Base-by-base conservation (phyloP, 495 filamentous ascomycete species). In the Terfezia boudieri region DNA sequence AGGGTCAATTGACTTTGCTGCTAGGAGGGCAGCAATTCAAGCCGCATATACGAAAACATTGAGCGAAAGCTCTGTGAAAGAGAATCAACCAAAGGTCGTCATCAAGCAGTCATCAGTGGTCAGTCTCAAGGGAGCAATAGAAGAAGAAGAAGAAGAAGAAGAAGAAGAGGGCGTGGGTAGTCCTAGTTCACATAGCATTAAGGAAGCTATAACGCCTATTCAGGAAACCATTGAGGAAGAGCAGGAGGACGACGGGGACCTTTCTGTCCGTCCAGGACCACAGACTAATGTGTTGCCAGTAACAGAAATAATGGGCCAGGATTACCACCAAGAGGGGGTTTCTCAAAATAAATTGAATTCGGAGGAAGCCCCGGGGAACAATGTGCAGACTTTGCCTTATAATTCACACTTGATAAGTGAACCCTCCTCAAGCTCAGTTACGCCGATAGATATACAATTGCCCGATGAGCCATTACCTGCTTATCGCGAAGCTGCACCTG, bases 1-100 rank as follows among this genome's bases (percentile, higher is more conserved):
- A 50, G 76, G 74, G 2, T 72, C 71, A 56, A 71, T 82, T 10
- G 78, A 83, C 64, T 81, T 82, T 60, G 79, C 73, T 38, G 77
- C 75, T 52, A 70, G 79, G 36, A 72, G 79, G 54, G 74, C 78
- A 53, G 70, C 70, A 53, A 83, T 82, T 52, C 76, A 81, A 59
- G 75, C 76, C 54, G 78, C 79, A 6, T 78, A 81, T 56, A 81
- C 76, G 37, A 71, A 74, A 46, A 77, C 73, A 7, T 69, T 80
- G 36, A 71, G 75, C 58, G 75, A 79, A 62, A 75, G 72, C 64
- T 72, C 41, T 20, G 26, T 32, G 7, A 32, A 77, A 56, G 65
- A 68, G 56, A 71, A 68, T 52, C 69, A 76, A 49, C 51, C 26
- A 17, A 60, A 61, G 16, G 48, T 57, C 53, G 54, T 56, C 38